Percentiles rank a stretch among this genome's conserved stretches.
These are phyloP conservation scores for Lachnellula occidentalis DNA, from an alignment of 2,329 filamentous ascomycete genomes.

Conservation along the genomic window DNA sequence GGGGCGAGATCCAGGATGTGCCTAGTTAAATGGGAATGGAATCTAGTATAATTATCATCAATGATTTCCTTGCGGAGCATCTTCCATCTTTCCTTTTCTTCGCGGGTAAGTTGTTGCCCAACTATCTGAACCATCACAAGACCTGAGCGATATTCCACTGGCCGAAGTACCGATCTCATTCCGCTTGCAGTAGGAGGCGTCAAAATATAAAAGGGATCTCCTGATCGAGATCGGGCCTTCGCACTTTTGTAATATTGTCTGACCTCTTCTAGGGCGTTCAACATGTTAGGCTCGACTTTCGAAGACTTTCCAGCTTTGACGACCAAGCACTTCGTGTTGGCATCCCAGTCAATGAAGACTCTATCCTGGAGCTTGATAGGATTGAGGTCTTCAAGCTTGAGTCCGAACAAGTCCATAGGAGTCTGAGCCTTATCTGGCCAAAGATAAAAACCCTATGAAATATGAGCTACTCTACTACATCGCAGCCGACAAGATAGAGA, in stretches of 20 bases:
- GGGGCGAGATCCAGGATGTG: conserved; percentile 18
- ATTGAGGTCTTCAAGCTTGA: conserved; percentile 19
- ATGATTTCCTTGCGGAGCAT: conserved; percentile 4
- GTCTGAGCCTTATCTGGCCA: conserved; percentile 16
- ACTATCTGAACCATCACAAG: conserved; percentile 13
- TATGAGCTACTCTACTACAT: neutral
- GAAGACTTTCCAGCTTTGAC: conserved; percentile 5
- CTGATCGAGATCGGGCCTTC: conserved; percentile 14
- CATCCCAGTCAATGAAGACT: conserved; percentile 20
- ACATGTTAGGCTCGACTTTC: conserved; percentile 5
- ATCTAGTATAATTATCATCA: conserved; percentile 9
- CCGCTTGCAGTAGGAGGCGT: conserved; percentile 18
- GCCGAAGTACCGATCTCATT: conserved; percentile 9
- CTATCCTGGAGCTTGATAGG: conserved; percentile 11
- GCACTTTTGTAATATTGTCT: conserved; percentile 17
- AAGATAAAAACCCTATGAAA: conserved; percentile 16
- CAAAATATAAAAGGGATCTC: conserved; percentile 21
- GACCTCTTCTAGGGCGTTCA: conserved; percentile 18
- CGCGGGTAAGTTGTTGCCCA: conserved; percentile 10
- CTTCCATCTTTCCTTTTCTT: conserved; percentile 17
- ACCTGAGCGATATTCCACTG: conserved; percentile 1
- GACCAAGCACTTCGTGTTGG: conserved; percentile 8
- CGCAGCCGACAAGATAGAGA: no score
- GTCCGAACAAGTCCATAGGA: conserved; percentile 15
- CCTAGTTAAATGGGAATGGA: conserved; percentile 18